These are phyloP conservation scores for Colletotrichum endophyticum DNA, from an alignment of 2,329 filamentous ascomycete species.

Conservation along the genomic window DNA sequence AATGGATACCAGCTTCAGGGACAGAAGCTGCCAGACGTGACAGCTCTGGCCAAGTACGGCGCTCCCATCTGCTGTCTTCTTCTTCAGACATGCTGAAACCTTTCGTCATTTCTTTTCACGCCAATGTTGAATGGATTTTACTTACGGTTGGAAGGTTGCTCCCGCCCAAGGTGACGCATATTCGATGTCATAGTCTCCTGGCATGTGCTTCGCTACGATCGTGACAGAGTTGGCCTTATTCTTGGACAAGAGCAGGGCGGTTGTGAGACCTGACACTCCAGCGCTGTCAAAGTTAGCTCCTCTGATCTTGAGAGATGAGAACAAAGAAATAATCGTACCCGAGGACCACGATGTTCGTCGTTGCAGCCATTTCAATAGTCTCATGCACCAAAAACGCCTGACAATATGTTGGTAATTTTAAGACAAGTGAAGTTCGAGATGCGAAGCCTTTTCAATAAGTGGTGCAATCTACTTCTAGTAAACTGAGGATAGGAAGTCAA, in stretches of 20 bases:
- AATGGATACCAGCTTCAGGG: conserved; percentile 76
- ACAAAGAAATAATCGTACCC: not conserved
- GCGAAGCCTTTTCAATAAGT: too few species aligned
- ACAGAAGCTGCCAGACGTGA: conserved; percentile 60
- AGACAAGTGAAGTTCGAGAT: not conserved
- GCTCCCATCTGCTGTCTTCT: conserved; percentile 54
- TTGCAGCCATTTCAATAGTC: not conserved
- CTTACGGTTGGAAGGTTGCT: conserved; percentile 73
- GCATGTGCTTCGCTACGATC: conserved; percentile 75
- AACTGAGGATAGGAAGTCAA: too few species aligned
- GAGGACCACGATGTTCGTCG: not conserved
- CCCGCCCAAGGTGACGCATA: conserved; percentile 85
- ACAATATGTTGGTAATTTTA: not conserved
- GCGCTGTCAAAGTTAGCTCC: conserved; percentile 35
- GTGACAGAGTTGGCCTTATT: conserved; percentile 45
- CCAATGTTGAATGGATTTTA: conserved; percentile 12
- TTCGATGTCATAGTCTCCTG: conserved; percentile 83
- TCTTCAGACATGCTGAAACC: conserved; percentile 36
- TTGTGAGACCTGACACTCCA: conserved; percentile 57
- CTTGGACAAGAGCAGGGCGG: conserved; percentile 52
- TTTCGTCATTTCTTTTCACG: not conserved
- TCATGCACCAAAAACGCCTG: not conserved
- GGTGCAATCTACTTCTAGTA: too few species aligned
- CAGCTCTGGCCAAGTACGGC: conserved; percentile 62
- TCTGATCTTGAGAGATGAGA: not conserved